Base-by-base conservation (phyloP, 2,329 filamentous ascomycete genomes). In the Microcyclospora tardicrescens region DNA sequence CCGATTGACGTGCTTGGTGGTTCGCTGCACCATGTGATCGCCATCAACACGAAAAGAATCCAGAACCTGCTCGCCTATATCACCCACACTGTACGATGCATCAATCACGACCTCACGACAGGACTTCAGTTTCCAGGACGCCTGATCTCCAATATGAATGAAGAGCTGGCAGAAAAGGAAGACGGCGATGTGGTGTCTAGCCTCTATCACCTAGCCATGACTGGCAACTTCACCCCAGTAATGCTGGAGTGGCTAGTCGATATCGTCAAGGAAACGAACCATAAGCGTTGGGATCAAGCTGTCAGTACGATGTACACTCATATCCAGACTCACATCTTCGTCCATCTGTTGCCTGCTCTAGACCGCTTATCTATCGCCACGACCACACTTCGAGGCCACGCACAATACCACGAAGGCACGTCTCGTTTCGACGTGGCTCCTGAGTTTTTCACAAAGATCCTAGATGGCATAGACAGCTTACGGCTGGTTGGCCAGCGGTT, bases 251-350 rank as follows among this genome's bases (percentile, higher is more conserved):
- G 93, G 81, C 69, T 98, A 1, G 47, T 41, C 12, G 54, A 58
- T 30, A 51, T 53, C 15, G 43, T 57, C 33, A 52, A 51, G 35
- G 54, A 57, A 15, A 46, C 43, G 2, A 49, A 51, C 31, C 84
- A 93, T 52, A 95, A 94, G 61, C 72, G 91, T 35, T 98, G 91
- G 91, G 87, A 96, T 46, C 93, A 89, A 54, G 80, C 83, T 5
- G 81, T 93, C 2, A 71, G 75, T 2, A 75, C 77, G 3, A 84
- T 86, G 1, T 79, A 95, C 14, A 78, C 84, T 43, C 80, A 77
- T 38, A 70, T 96, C 9, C 75, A 85, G 36, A 73, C 75, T 37
- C 69, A 96, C 10, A 69, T 86, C 0, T 87, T 94, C 54, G 81
- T 94, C 55, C 87, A 93, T 57, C 77, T 95, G 37, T 69, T 96